Conservation (phyloP, 306 rosid genomes). For the Cajanus cajan region DNA sequence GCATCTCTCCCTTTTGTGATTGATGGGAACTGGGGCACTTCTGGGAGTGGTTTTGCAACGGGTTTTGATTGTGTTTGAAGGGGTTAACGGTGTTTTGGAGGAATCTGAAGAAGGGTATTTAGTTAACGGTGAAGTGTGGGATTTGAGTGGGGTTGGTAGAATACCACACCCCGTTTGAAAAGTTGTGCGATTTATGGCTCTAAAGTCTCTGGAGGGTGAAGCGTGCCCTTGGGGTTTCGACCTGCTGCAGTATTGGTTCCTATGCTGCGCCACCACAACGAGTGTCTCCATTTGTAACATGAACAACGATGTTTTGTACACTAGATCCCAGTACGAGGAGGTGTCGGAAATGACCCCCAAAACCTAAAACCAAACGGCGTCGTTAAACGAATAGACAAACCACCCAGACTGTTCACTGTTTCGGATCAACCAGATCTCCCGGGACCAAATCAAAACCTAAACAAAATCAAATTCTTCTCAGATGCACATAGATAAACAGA, state of each 20-base stretch:
- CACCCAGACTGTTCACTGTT: constrained; percentile 1
- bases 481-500: neutral
- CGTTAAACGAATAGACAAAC: neutral
- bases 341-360: constrained; percentile 13
- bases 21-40: constrained; percentile 57
- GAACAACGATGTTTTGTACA: neutral
- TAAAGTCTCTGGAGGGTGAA: constrained; percentile 47
- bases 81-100: constrained; percentile 44
- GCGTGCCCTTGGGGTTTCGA: constrained; percentile 42
- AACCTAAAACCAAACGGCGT: constrained; percentile 7
- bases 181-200: constrained; percentile 70
- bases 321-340: constrained; percentile 32
- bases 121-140: constrained; percentile 37
- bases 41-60: neutral
- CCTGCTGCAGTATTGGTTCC: constrained; percentile 54
- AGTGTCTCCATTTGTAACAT: constrained; percentile 65
- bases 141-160: constrained; percentile 63
- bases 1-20: constrained; percentile 32
- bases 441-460: constrained; percentile 4
- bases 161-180: constrained; percentile 73
- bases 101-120: constrained; percentile 33
- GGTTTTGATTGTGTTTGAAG: constrained; percentile 13
- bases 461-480: neutral
- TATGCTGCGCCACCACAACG: constrained; percentile 58
- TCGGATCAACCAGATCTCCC: constrained; percentile 33